Percentiles rank a stretch among this genome's conserved stretches.
phyloP scores from a whole-genome alignment of 495 filamentous ascomycete species.

The Cercophora samala region DNA sequence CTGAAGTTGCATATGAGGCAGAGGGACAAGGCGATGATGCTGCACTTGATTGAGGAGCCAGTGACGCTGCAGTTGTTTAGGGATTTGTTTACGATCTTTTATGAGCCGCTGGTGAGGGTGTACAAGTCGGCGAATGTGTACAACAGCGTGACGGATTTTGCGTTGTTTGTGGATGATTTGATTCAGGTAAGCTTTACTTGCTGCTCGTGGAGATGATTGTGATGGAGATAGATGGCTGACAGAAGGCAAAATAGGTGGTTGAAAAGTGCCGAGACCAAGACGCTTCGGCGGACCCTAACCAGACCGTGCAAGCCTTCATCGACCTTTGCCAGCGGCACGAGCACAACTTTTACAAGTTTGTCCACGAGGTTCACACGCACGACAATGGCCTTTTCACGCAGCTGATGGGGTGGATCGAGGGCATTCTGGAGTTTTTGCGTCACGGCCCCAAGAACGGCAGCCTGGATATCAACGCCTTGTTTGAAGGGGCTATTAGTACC shows the following conservation, averaged over 20 bases:
- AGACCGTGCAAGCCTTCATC: conserved; percentile 98
- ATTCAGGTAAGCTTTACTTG: conserved; percentile 52
- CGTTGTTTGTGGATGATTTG: conserved; percentile 85
- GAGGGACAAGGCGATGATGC: conserved; percentile 95
- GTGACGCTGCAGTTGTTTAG: conserved; percentile 89
- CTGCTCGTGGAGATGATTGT: no score
- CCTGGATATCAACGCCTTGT: conserved; percentile 89
- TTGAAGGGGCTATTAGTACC: conserved; percentile 69
- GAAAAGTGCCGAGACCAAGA: conserved; percentile 89
- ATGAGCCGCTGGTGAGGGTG: conserved; percentile 91
- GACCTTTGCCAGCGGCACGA: conserved; percentile 94
- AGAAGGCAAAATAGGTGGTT: conserved; percentile 55
- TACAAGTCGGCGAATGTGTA: conserved; percentile 99
- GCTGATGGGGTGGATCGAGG: conserved; percentile 95
- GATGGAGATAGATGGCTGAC: conserved; percentile 9
- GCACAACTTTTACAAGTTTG: conserved; percentile 96
- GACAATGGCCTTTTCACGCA: conserved; percentile 95
- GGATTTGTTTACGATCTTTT: conserved; percentile 97
- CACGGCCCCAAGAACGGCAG: conserved; percentile 74
- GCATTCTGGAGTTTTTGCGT: conserved; percentile 90
- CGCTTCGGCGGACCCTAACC: conserved; percentile 90
- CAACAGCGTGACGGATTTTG: conserved; percentile 93
- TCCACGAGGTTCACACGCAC: conserved; percentile 97
- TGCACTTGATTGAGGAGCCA: conserved; percentile 90
- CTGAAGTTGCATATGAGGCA: conserved; percentile 89